phyloP scores from a whole-genome alignment of 306 rosid genomes.

The Pachyrhizus erosus region DNA sequence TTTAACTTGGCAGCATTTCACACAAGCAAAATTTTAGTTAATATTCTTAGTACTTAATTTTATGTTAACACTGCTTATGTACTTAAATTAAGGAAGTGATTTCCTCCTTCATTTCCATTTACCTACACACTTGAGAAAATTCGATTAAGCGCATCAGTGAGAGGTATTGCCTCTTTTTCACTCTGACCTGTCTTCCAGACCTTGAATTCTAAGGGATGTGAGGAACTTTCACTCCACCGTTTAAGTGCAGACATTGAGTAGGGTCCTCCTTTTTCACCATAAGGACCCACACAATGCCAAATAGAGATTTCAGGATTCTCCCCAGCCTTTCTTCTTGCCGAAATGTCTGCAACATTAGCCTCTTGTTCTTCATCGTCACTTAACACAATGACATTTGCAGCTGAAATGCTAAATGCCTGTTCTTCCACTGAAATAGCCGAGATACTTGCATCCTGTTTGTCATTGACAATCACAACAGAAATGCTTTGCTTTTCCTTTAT shows the following conservation, averaged over 20 bases:
- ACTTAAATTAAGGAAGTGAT: background rate
- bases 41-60: background rate
- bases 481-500: constrained; percentile 35
- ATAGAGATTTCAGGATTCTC: constrained; percentile 46
- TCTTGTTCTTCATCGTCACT: constrained; percentile 49
- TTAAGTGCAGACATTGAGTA: constrained; percentile 57
- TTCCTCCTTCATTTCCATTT: constrained; percentile 12
- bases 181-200: constrained; percentile 76
- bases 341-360: background rate
- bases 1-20: constrained; percentile 12
- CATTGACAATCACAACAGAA: constrained; percentile 37
- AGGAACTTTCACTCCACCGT: constrained; percentile 50
- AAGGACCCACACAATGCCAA: constrained; percentile 60
- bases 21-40: constrained; percentile 16
- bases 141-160: constrained; percentile 55
- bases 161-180: constrained; percentile 58
- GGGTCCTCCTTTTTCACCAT: constrained; percentile 63
- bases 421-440: background rate
- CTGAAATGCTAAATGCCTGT: background rate
- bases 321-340: background rate
- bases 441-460: background rate
- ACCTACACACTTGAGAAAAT: constrained; percentile 9
- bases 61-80: constrained; percentile 2
- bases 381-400: constrained; percentile 30
- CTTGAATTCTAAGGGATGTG: constrained; percentile 48